phyloP scores from a whole-genome alignment of 179 eudicot genomes.

The Drosera spatulata region DNA sequence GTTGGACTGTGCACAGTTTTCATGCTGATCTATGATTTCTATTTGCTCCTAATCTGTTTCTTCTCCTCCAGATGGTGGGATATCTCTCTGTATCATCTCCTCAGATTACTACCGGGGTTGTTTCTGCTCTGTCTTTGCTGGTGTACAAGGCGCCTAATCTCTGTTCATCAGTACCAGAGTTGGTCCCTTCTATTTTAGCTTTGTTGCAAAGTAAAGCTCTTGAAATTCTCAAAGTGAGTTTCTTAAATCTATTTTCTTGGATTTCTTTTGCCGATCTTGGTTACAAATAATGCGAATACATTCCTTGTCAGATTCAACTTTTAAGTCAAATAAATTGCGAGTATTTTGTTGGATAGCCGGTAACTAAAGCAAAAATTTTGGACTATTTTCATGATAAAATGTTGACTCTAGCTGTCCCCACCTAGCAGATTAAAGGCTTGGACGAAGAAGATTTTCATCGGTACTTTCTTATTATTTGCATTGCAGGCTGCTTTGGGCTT shows the following conservation, averaged over 20 bases:
- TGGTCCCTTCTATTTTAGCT: conserved; percentile 64
- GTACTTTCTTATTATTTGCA: too few relatives aligned
- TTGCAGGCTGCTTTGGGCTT: conserved; percentile 84
- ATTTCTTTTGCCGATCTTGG: neutral
- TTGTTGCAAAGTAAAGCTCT: conserved; percentile 70
- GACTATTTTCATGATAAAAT: too few relatives aligned
- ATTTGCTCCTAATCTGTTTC: neutral
- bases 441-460: too few relatives aligned
- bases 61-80: conserved; percentile 56
- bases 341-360: too few relatives aligned
- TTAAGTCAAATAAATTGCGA: too few relatives aligned
- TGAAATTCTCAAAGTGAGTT: conserved; percentile 81
- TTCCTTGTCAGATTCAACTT: too few relatives aligned
- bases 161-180: conserved; percentile 44
- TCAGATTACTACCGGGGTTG: conserved; percentile 77
- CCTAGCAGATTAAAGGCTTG: too few relatives aligned
- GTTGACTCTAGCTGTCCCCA: too few relatives aligned
- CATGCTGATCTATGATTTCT: neutral
- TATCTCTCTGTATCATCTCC: conserved; percentile 87
- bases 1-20: neutral
- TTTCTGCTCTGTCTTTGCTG: conserved; percentile 79
- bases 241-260: neutral
- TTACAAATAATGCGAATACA: neutral
- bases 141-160: conserved; percentile 56
- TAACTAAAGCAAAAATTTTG: too few relatives aligned